Evolutionary conservation across 768 basidiomycete species (phyloP), one percentile per base, ranked within the genome.

Genomic region (Psilocybe subaeruginosa): DNA sequence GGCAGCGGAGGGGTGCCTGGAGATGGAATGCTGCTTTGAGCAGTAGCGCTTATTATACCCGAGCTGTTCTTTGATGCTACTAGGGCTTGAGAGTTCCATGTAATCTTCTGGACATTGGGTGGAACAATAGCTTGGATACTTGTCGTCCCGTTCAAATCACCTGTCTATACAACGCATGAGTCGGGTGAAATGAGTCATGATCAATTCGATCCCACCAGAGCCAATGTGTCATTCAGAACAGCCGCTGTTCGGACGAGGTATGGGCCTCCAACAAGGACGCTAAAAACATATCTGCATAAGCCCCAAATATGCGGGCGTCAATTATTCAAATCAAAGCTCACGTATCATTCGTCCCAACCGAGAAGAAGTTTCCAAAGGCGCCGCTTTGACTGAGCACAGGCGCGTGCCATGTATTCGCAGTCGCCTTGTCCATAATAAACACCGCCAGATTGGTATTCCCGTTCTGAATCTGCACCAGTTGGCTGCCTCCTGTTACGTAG

Each of bases 241-340:
- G 72, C 66, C 8, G 84, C 85, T 9, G 76, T 81, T 19, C 85
- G 79, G 4, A 86, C 75, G 19, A 86, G 69, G 60, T 85, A 85
- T 1, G 85, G 85, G 0, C 85, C 85, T 35, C 78, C 75, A 51
- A 86, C 77, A 45, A 83, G 74, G 31, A 81, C 73, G 14, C 80
- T 80, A 52, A 31, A 47, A 16, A 1, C 6, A 12, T 33, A 19
- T n/a, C 50, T 35, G 19, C n/a, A 37, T 39, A 27, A 59, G 17
- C n/a, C 39, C 17, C 11, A 27, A 9, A 4, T 6, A 54, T 17
- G 12, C 3, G 6, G 9, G n/a, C 8, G 11, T 43, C 8, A 29
- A 8, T 9, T 29, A 27, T 29, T 58, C 23, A 27, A 11, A 6
- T 58, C 23, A 27, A 11, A 6, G 47, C 72, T 52, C 47, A 82